Base-by-base conservation (phyloP, 1,284 basidiomycete genomes). In the Cutaneotrichosporon dermatis region DNA sequence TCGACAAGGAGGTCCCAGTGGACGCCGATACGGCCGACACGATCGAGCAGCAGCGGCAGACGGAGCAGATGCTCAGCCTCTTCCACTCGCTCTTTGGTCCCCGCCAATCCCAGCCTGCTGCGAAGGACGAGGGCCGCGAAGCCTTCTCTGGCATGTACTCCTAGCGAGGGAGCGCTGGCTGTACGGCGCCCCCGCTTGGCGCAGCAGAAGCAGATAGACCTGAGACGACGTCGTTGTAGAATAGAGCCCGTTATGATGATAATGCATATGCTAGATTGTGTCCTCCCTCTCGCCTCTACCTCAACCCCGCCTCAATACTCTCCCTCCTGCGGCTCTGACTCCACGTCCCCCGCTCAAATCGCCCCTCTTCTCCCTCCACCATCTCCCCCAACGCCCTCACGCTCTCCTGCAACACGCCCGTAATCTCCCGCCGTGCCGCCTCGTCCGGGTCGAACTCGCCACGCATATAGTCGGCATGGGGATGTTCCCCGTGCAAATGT, bases 381-480 rank as follows among this genome's bases (percentile, higher is more conserved):
- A 51, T 54, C 54, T 68, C 62, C 1, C 77, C 77, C 50, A 79
- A 59, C 35, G 59, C 53, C 36, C 59, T 55, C 53, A 79, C 56
- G 15, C 68, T 71, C 10, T 75, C 67, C 59, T 73, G 83, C 57
- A 98, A 84, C 80, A 95, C 92, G 82, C 93, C 76, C 81, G 99
- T 99, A 84, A 99, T 99, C 78, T 99, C 96, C 61, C 96, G 88
- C 8, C 50, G 50, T 11, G 50, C 37, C 11, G 37, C n/a, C 16
- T 40, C 37, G 36, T 48, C 54, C 11, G 54, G 54, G 13, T 55
- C 54, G 4, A 39, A 36, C n/a, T 6, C 44, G 15, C 54, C 43
- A 15, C 12, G 13, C 3, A 45, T 44, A 11, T 45, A 45, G 34
- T 54, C 42, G 2, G 15, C 52, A 12, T 41, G 40, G 3, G 25